These are phyloP conservation scores for Lonicera japonica DNA, from an alignment of 129 eudicot genomes.

Conservation along the genomic window DNA sequence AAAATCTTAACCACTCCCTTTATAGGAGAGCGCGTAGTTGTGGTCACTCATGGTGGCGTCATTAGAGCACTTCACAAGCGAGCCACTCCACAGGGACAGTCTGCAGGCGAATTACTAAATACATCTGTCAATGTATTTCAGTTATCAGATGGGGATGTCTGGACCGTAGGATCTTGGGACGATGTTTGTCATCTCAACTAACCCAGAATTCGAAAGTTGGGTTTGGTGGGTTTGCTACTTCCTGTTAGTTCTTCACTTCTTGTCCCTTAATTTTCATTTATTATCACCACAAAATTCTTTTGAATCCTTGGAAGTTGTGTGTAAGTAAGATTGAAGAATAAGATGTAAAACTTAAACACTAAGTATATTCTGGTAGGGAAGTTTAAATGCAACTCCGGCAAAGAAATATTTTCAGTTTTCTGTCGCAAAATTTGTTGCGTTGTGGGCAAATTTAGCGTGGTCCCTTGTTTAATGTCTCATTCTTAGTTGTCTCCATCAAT, in stretches of 20 bases:
- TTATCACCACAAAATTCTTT: neutral
- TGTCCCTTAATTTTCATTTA: neutral
- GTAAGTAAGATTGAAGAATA: neutral
- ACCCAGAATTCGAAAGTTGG: slow-evolving; percentile 36
- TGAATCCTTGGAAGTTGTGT: neutral
- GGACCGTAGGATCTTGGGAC: slow-evolving; percentile 27
- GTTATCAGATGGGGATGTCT: slow-evolving; percentile 9
- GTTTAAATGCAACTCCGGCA: neutral
- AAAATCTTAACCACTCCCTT: neutral
- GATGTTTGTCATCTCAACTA: slow-evolving; percentile 21
- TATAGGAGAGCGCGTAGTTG: slow-evolving; percentile 77
- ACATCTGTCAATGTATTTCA: slow-evolving; percentile 21
- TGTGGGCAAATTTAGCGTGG: neutral
- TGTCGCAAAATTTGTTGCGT: neutral
- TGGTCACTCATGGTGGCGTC: slow-evolving; percentile 84
- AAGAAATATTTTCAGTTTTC: neutral
- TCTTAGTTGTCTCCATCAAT: neutral
- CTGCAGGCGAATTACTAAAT: slow-evolving; percentile 10
- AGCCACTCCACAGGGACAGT: slow-evolving; percentile 6
- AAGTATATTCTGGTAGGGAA: neutral
- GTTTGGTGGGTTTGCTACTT: slow-evolving; percentile 17
- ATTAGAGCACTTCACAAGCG: slow-evolving; percentile 63
- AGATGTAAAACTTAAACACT: neutral
- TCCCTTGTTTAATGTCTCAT: neutral
- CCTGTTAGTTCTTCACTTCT: slow-evolving; percentile 13